Percentiles rank a stretch among this genome's conserved stretches.
These are phyloP conservation scores for Eremochloa ophiuroides DNA, from an alignment of 176 grass and related monocot species.

Conservation along the genomic window DNA sequence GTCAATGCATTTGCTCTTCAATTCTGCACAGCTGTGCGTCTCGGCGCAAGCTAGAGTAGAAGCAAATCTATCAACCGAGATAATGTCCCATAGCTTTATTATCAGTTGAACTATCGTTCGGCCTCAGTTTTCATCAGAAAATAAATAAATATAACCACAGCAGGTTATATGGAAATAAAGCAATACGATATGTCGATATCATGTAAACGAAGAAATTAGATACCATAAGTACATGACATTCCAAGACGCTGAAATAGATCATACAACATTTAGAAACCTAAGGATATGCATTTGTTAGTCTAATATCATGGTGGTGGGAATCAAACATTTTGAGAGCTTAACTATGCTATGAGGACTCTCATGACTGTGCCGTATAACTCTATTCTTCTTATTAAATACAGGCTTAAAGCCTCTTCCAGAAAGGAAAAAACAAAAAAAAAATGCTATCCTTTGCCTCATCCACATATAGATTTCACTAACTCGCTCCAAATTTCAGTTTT, in stretches of 20 bases:
- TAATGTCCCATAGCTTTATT: constrained; percentile 12
- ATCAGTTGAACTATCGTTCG: not conserved
- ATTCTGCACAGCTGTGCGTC: constrained; percentile 31
- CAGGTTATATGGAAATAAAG: not conserved
- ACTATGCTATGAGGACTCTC: too few species aligned
- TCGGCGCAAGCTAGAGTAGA: constrained; percentile 41
- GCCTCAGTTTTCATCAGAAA: not conserved
- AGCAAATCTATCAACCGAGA: constrained; percentile 34
- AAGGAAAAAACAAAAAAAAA: too few species aligned
- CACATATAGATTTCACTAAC: too few species aligned
- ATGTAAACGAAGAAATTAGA: not conserved
- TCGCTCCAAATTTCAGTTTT: too few species aligned
- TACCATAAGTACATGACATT: not conserved
- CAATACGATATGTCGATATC: too few species aligned
- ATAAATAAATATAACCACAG: not conserved
- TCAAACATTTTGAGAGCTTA: too few species aligned
- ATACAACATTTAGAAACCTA: not conserved
- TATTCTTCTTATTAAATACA: too few species aligned
- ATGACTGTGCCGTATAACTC: too few species aligned
- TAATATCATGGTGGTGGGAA: too few species aligned
- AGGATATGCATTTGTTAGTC: too few species aligned
- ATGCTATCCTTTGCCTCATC: too few species aligned
- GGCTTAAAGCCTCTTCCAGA: too few species aligned
- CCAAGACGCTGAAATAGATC: not conserved
- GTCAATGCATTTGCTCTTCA: constrained; percentile 48